Base-by-base conservation (phyloP, 108 stramenopile genomes). In the Schizochytrium sp. region DNA sequence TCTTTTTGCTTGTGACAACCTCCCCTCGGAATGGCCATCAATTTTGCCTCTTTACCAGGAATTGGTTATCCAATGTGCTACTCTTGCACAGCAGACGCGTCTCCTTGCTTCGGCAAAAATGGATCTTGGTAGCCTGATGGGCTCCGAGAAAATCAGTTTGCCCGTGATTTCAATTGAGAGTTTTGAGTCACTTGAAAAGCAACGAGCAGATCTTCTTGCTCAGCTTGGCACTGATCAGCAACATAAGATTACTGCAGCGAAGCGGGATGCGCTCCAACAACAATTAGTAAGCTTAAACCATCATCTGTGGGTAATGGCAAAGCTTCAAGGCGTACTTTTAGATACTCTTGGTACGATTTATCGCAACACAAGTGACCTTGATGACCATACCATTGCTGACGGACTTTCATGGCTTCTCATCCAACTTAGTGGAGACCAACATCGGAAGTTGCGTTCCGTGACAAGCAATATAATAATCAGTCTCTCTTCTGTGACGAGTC, bases 101-200 rank as follows among this genome's bases (percentile, higher is more conserved):
- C 15, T 55, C 28, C 50, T 55, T 13, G 76, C 53, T 13, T 83
- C 76, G 12, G 50, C 47, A 2, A 83, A 83, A 42, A 49, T 83
- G 53, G 55, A 83, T 53, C 76, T 55, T 17, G 10, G 10, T 12
- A 83, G 50, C 1, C 13, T 83, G 0, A 8, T 83, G 0, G 53
- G 8, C 7, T 55, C 76, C 1, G 76, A 83, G 28, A 83, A 49
- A 53, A n/a, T 83, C 5, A n/a, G 55, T 28, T 42, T 83, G 50
- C 50, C 76, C 5, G 47, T 83, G 5, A n/a, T 83, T 83, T 13
- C 45, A 13, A 38, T 47, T 7, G 45, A 46, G 15, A 38, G 55
- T n/a, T 55, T 83, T 49, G 53, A 56, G 10, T 69, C 64, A 55
- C 76, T 83, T 40, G 76, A 55, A 40, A 49, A 56, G 76, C 50